phyloP scores from a whole-genome alignment of 352 stramenopile genomes.

The Pythium brachiatum region DNA sequence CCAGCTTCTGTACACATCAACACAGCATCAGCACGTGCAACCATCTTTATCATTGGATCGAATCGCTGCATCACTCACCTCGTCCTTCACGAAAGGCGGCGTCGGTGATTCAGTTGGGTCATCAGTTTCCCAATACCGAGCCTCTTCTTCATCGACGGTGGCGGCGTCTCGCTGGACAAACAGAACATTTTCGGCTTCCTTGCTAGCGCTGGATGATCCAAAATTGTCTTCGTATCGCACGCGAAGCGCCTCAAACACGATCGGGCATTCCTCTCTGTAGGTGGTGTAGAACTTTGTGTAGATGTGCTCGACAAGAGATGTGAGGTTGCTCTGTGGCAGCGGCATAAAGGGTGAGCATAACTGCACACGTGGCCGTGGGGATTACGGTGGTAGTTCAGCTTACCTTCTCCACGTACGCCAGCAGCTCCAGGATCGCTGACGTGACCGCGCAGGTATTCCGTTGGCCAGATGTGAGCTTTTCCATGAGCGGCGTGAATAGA shows the following conservation, averaged over 20 bases:
- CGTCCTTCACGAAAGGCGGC: constrained; percentile 37
- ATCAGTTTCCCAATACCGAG: constrained; percentile 81
- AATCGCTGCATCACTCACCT: constrained; percentile 36
- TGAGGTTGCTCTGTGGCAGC: constrained; percentile 48
- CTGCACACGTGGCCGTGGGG: neutral
- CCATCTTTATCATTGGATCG: no score
- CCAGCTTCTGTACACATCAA: constrained; percentile 28
- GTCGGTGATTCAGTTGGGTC: constrained; percentile 37
- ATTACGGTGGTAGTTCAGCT: neutral
- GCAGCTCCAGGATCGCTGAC: constrained; percentile 71
- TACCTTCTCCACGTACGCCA: constrained; percentile 79
- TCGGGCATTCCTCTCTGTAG: constrained; percentile 64
- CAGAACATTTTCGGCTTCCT: constrained; percentile 33
- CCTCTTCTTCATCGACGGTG: constrained; percentile 68
- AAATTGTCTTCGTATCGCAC: constrained; percentile 53
- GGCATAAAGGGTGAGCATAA: constrained; percentile 2
- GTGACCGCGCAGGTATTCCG: constrained; percentile 56
- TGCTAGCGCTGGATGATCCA: constrained; percentile 25
- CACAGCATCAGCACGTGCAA: no score
- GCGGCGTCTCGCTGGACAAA: constrained; percentile 46
- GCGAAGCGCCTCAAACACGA: constrained; percentile 73
- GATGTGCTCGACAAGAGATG: constrained; percentile 71
- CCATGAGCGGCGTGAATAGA: constrained; percentile 57
- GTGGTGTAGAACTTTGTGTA: constrained; percentile 77
- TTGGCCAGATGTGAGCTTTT: constrained; percentile 48